phyloP scores from a whole-genome alignment of 148 eudicot species.

The Suaeda aralocaspica region DNA sequence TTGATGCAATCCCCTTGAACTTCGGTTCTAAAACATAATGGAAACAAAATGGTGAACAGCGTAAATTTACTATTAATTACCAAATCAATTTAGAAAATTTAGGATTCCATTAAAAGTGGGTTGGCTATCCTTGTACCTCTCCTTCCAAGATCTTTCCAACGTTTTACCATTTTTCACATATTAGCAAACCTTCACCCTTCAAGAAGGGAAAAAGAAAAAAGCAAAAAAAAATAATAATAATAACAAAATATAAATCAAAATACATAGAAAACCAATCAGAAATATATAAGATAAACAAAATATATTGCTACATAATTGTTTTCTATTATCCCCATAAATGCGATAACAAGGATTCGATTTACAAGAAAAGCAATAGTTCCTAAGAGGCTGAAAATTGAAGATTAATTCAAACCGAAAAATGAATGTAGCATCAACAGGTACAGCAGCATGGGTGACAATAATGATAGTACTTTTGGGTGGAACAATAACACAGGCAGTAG shows the following conservation, averaged over 20 bases:
- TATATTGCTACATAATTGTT: not conserved
- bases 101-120: slow-evolving; percentile 15
- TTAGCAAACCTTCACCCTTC: not conserved
- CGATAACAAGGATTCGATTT: not conserved
- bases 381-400: not conserved
- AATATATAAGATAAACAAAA: too few species aligned
- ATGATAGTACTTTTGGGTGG: not conserved
- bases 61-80: not conserved
- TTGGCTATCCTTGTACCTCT: slow-evolving; percentile 13
- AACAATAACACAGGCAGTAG: not conserved
- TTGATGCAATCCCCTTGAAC: too few species aligned
- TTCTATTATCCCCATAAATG: not conserved
- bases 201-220: not conserved
- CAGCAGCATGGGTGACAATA: slow-evolving; percentile 15
- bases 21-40: not conserved
- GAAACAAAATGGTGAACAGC: not conserved
- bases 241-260: not conserved
- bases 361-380: not conserved
- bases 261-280: not conserved
- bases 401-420: not conserved
- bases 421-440: slow-evolving; percentile 10
- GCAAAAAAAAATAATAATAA: too few species aligned
- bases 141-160: not conserved
- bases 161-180: not conserved
- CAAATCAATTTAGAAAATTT: not conserved